Base-by-base conservation (phyloP, 768 basidiomycete genomes). In the Psilocybe cubensis region DNA sequence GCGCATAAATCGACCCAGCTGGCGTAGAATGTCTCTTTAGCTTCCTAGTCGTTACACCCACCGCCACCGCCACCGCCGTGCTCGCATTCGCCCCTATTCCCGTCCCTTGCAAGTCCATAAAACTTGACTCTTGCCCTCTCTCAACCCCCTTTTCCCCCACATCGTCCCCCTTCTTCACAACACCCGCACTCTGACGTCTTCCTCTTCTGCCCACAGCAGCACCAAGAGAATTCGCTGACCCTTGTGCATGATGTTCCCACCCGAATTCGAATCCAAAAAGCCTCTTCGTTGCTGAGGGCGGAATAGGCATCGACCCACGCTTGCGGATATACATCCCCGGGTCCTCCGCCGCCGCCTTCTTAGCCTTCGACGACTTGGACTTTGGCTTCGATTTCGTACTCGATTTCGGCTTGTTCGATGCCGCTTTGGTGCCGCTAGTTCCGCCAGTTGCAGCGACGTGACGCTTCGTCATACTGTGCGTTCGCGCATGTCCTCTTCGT, bases 261-360 rank as follows among this genome's bases (percentile, higher is more conserved):
- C 44, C 58, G 33, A 57, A 59, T 14, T 64, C 63, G 60, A 60
- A 64, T 14, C 60, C 58, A 43, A 64, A 64, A 7, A 61, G 47
- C 8, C 41, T 60, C 33, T 52, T 55, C 29, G 55, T 23, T 4
- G 42, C 12, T 21, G 54, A 42, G 7, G 43, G n/a, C n/a, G n/a
- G 24, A 9, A 46, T 50, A n/a, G 59, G 64, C 12, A 61, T 29
- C 11, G 64, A 62, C 10, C 64, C 62, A 11, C 62, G 51, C 52
- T 59, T 66, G 23, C 42, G 49, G 33, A 61, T 61, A 45, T 65
- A 63, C 49, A 47, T 31, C 20, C 52, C 54, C 2, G 63, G 61
- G 41, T 65, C 63, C 23, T 62, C 63, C n/a, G n/a, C 31, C 9
- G 29, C 48, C 17, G 43, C 4, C 31, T 58, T 58, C 43, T 46